These are phyloP conservation scores for Fusarium mundagurra DNA, from an alignment of 2,329 filamentous ascomycete species.

Conservation along the genomic window DNA sequence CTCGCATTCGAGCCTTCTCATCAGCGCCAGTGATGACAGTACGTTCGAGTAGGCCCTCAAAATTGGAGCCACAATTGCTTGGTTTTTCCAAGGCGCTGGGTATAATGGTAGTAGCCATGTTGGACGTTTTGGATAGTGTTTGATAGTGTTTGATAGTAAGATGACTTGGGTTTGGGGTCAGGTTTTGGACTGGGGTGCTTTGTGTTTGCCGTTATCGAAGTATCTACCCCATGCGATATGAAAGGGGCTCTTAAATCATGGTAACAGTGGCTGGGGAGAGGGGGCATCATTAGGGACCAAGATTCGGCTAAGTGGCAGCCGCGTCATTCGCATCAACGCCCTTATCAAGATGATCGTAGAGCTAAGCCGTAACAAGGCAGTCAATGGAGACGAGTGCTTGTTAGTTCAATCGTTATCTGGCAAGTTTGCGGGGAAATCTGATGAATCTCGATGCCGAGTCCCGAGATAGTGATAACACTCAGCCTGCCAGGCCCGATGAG, in stretches of 20 bases:
- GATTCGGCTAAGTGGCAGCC: not conserved
- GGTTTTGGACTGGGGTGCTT: not conserved
- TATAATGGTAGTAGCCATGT: not conserved
- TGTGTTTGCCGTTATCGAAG: not conserved
- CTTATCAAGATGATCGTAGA: not conserved
- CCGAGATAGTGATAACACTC: not conserved
- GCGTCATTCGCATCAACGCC: not conserved
- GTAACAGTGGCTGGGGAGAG: not conserved
- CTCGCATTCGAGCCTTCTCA: not conserved
- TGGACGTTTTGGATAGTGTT: not conserved
- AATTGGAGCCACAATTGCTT: not conserved
- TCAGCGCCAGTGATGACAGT: not conserved
- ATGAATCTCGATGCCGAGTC: not conserved
- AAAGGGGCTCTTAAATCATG: not conserved
- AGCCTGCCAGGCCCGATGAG: not conserved
- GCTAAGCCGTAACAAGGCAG: not conserved
- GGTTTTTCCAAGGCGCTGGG: not conserved
- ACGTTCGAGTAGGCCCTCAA: not conserved
- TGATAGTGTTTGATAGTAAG: not conserved
- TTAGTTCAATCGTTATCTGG: not conserved
- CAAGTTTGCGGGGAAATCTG: not conserved
- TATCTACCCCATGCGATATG: not conserved
- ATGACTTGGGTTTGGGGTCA: not conserved
- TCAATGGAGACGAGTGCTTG: not conserved
- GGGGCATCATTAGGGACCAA: not conserved